phyloP scores from a whole-genome alignment of 305 asterid genomes.

The Ajuga reptans region DNA sequence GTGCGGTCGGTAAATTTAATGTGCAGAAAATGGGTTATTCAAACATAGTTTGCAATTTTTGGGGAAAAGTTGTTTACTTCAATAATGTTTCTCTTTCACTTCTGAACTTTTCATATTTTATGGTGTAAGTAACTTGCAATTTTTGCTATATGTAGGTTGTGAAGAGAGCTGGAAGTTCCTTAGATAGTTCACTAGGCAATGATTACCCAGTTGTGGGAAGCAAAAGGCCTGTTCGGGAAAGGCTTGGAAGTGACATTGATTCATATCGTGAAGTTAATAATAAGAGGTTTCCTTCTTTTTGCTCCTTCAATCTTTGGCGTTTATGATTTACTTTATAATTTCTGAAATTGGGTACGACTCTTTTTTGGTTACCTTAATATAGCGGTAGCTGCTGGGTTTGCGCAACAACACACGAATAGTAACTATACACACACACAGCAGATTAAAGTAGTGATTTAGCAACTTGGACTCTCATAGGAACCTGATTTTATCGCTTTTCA shows the following conservation, averaged over 20 bases:
- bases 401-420: neutral
- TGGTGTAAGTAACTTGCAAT: neutral
- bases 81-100: neutral
- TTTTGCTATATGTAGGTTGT: constrained; percentile 49
- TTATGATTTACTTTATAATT: neutral
- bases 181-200: constrained; percentile 28
- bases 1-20: neutral
- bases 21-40: constrained; percentile 6
- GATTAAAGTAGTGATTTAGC: constrained; percentile 4
- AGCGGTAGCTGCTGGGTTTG: neutral
- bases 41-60: constrained; percentile 7
- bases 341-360: neutral
- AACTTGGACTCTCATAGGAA: neutral
- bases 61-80: neutral
- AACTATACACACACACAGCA: neutral
- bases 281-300: constrained; percentile 50
- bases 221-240: constrained; percentile 67
- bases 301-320: neutral
- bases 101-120: neutral
- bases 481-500: neutral
- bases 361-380: neutral
- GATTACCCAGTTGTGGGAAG: constrained; percentile 42
- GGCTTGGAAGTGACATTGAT: constrained; percentile 64
- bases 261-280: constrained; percentile 31
- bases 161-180: constrained; percentile 42